Percentiles rank a stretch among this genome's conserved stretches.
Evolutionary conservation across 2,329 filamentous ascomycete genomes (phyloP).

Genomic region (Penicillium sp.): DNA sequence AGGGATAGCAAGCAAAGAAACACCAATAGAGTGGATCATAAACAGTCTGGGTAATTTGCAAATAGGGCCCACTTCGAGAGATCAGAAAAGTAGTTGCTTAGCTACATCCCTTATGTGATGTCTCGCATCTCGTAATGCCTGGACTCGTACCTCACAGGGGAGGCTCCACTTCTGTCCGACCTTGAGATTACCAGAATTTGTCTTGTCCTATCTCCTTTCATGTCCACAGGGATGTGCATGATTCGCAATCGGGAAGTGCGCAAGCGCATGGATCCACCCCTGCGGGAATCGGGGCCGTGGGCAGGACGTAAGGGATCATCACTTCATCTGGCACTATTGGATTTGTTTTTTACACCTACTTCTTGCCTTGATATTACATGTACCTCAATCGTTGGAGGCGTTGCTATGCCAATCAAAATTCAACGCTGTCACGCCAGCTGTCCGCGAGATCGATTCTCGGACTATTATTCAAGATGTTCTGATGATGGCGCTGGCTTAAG

Average conservation of each 20-base stretch:
- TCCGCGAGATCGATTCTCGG: slow-evolving; percentile 5
- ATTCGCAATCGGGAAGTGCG: slow-evolving; percentile 11
- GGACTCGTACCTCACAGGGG: not conserved
- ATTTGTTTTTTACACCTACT: not conserved
- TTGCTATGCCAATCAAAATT: slow-evolving; percentile 5
- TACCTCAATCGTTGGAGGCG: not conserved
- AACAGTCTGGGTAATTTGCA: slow-evolving; percentile 11
- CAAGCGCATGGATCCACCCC: slow-evolving; percentile 13
- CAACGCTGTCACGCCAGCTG: not conserved
- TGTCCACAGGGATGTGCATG: slow-evolving; percentile 11
- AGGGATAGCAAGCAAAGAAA: slow-evolving; percentile 13
- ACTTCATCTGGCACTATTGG: slow-evolving; percentile 7
- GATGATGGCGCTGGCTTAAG: not conserved
- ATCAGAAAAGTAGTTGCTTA: slow-evolving; percentile 8
- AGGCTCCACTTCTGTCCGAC: not conserved
- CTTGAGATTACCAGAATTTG: slow-evolving; percentile 4
- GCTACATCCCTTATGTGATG: slow-evolving; percentile 22
- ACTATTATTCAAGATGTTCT: slow-evolving; percentile 1
- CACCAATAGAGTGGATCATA: slow-evolving; percentile 10
- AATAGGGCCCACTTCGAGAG: slow-evolving; percentile 11
- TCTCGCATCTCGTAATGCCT: slow-evolving; percentile 14
- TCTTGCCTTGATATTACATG: not conserved
- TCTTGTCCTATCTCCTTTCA: not conserved
- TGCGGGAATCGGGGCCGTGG: slow-evolving; percentile 1
- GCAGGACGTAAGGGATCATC: slow-evolving; percentile 7